Evolutionary conservation across 1,139 yeast genomes (phyloP).

Genomic region (Debaryomyces singareniensis): DNA sequence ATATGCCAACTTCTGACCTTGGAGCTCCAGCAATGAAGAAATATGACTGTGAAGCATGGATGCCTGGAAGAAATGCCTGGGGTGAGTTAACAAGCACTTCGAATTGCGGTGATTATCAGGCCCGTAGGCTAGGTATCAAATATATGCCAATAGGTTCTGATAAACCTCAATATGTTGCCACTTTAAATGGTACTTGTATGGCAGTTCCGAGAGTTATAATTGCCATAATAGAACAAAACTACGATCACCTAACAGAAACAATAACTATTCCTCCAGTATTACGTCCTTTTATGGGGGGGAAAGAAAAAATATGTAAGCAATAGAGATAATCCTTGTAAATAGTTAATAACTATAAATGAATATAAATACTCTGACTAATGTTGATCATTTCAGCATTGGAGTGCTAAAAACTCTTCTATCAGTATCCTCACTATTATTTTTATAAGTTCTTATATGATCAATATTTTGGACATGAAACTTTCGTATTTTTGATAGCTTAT

Average conservation of each 20-base stretch:
- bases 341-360: not conserved
- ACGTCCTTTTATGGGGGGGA: slow-evolving; percentile 61
- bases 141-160: slow-evolving; percentile 26
- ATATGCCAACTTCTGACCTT: slow-evolving; percentile 86
- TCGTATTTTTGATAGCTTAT: not conserved
- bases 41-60: slow-evolving; percentile 95
- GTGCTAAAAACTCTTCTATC: slow-evolving; percentile 28
- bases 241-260: slow-evolving; percentile 50
- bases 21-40: slow-evolving; percentile 93
- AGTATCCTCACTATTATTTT: slow-evolving; percentile 3
- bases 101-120: slow-evolving; percentile 88
- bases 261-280: slow-evolving; percentile 66
- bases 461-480: not conserved
- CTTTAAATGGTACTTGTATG: slow-evolving; percentile 92
- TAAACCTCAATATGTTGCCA: slow-evolving; percentile 55
- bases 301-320: slow-evolving; percentile 24
- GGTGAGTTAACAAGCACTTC: slow-evolving; percentile 93
- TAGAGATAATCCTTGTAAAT: slow-evolving; percentile 3
- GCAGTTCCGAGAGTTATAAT: slow-evolving; percentile 90
- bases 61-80: slow-evolving; percentile 94
- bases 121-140: slow-evolving; percentile 73
- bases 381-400: slow-evolving; percentile 10
- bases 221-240: slow-evolving; percentile 81
- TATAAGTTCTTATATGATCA: slow-evolving; percentile 2
- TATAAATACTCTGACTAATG: not conserved